Conservation (phyloP, 148 eudicot genomes). For the Chenopodium quinoa region DNA sequence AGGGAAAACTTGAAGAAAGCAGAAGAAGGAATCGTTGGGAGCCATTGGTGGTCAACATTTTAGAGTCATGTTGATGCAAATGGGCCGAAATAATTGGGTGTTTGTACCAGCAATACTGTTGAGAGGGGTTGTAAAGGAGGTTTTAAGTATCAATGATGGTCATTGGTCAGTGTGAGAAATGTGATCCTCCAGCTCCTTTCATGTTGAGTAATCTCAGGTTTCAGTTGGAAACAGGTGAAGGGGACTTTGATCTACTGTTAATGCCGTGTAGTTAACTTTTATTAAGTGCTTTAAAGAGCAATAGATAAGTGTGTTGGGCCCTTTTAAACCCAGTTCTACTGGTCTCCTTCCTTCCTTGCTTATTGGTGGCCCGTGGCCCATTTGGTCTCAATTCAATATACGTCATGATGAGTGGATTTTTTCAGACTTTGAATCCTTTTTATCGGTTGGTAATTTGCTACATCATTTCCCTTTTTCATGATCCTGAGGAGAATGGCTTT, state of each 20-base stretch:
- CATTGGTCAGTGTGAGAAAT: background rate
- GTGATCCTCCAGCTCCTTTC: background rate
- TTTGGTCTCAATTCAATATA: background rate
- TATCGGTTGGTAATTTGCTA: too few species aligned
- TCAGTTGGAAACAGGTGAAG: background rate
- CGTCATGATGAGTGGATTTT: background rate
- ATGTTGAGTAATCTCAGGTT: background rate
- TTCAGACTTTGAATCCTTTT: background rate
- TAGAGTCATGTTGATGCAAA: background rate
- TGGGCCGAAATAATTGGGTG: background rate
- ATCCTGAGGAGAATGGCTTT: background rate
- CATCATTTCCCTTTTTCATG: background rate
- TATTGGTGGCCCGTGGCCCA: background rate
- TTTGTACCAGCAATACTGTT: background rate
- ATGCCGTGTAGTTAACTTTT: background rate
- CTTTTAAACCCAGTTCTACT: background rate
- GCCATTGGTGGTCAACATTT: background rate
- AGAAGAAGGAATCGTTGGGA: background rate
- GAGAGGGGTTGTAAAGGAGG: background rate
- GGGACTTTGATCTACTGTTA: background rate
- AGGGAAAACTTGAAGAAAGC: background rate
- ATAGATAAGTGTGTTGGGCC: background rate
- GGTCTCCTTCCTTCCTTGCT: slow-evolving; percentile 1
- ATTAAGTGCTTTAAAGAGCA: background rate
- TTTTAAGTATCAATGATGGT: background rate